Evolutionary conservation across 176 grass and related monocot species (phyloP).

Genomic region (Ensete ventricosum): DNA sequence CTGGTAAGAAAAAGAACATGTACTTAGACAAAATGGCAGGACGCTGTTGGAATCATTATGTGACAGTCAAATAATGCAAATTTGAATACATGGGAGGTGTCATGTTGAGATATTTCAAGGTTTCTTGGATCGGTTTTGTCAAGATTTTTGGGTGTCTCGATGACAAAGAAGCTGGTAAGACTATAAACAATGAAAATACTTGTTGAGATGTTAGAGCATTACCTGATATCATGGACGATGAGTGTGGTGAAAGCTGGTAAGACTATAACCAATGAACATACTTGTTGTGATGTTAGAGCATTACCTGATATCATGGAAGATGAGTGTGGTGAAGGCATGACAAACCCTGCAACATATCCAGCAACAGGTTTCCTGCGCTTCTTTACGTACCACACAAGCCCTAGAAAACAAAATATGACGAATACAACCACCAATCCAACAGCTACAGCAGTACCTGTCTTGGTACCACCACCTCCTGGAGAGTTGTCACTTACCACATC

Average conservation of each 20-base stretch:
- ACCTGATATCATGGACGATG: conserved; percentile 45
- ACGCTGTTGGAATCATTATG: background rate
- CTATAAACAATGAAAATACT: background rate
- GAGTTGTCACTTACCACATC: background rate
- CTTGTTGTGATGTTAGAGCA: background rate
- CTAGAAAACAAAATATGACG: conserved; percentile 43
- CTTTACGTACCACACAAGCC: conserved; percentile 37
- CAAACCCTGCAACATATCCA: conserved; percentile 57
- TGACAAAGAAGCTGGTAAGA: background rate
- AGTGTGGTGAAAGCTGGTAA: conserved; percentile 36
- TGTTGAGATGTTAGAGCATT: background rate
- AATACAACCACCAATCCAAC: conserved; percentile 28
- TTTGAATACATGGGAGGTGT: background rate
- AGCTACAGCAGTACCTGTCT: conserved; percentile 6
- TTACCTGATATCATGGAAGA: conserved; percentile 48
- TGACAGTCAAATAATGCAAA: background rate
- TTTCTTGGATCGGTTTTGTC: background rate
- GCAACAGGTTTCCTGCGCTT: conserved; percentile 29
- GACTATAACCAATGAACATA: background rate
- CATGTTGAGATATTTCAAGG: background rate
- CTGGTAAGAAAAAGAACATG: conserved; percentile 17
- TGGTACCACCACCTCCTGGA: background rate
- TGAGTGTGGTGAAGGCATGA: conserved; percentile 34
- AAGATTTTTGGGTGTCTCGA: background rate
- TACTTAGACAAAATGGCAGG: background rate